Conservation (phyloP, 2,329 filamentous ascomycete species). For the Dactylellina sp. region DNA sequence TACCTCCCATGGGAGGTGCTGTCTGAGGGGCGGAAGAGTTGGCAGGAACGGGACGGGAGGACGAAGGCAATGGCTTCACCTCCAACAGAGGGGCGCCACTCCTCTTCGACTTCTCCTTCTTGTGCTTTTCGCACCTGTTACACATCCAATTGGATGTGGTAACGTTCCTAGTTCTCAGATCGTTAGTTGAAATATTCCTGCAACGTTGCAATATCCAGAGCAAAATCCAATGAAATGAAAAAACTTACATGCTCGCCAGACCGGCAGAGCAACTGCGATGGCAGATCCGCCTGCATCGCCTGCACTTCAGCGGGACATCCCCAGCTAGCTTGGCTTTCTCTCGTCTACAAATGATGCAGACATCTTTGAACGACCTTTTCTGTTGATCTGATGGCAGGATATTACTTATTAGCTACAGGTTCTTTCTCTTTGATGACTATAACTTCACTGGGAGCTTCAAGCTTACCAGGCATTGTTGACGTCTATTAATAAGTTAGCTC, state of each 20-base stretch:
- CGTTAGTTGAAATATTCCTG: background rate
- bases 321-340: slow-evolving; percentile 18
- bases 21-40: background rate
- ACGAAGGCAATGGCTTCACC: too few species aligned
- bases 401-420: too few species aligned
- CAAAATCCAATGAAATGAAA: background rate
- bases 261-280: slow-evolving; percentile 33
- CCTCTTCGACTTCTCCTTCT: slow-evolving; percentile 3
- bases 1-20: background rate
- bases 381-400: too few species aligned
- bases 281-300: slow-evolving; percentile 24
- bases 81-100: background rate
- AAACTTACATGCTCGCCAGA: slow-evolving; percentile 17
- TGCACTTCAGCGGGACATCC: slow-evolving; percentile 22
- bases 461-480: too few species aligned
- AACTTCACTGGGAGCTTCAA: too few species aligned
- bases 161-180: background rate
- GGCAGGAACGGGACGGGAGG: background rate
- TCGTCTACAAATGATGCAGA: slow-evolving; percentile 22
- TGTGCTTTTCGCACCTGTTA: slow-evolving; percentile 6
- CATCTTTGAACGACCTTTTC: background rate
- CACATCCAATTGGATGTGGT: slow-evolving; percentile 30
- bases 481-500: too few species aligned
- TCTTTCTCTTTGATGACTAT: too few species aligned
- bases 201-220: too few species aligned